Base-by-base conservation (phyloP, 768 basidiomycete species). In the Lactarius deliciosus region DNA sequence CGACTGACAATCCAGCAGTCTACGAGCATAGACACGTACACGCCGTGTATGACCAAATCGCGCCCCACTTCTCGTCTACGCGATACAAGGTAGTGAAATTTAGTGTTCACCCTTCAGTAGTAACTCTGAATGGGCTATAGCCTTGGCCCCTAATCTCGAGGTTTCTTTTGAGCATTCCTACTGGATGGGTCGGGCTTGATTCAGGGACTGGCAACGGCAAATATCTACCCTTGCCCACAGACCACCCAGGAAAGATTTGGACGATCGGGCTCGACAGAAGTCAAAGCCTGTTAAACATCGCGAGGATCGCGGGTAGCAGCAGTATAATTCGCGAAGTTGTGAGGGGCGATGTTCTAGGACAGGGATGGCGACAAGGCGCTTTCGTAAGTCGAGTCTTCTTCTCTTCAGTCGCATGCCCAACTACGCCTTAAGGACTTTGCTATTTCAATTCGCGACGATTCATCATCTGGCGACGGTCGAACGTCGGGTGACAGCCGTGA, bases 131-230 rank as follows among this genome's bases (percentile, higher is more conserved):
- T 61, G 62, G 34, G 28, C 25, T 34, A 63, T 45, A 94, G 93
- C 92, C 92, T 68, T 96, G 93, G 94, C 94, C 96, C 5, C 84
- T 96, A 67, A 89, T 96, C 57, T 83, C 86, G 18, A 73, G 77
- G 50, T 97, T 96, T 75, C 80, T 97, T 30, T 80, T 83, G 8
- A 84, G 82, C 50, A 74, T 97, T 16, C 84, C 90, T 16, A 78
- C 86, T 22, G 90, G 93, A 30, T 92, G 87, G 80, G 79, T 97
- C 41, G 96, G 96, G 13, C 82, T 99, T 30, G 97, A 99, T 76
- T 91, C 93, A 30, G 97, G 97, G 6, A 94, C 94, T 30, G 97
- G 97, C 1, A 99, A 99, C 71, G 97, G 97, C 55, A 98, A 99
- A 82, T 98, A 98, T 78, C 84, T 98, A 2, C 88, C 91, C 3